phyloP scores from a whole-genome alignment of 2,329 filamentous ascomycete species.

The Paecilomyces formosus region DNA sequence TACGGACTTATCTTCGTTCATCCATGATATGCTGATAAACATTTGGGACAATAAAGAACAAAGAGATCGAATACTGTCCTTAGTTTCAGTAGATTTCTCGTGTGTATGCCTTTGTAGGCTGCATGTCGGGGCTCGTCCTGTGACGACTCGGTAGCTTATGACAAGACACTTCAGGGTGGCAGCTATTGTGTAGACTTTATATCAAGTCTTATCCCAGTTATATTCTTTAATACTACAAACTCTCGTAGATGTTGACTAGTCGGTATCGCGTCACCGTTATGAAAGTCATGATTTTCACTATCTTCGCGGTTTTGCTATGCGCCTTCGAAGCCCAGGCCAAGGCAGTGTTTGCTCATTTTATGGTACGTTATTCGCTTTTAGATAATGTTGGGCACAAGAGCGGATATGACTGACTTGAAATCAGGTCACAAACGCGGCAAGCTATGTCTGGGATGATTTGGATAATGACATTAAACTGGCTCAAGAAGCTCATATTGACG shows the following conservation, averaged over 20 bases:
- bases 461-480: conserved; percentile 26
- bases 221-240: too few species aligned
- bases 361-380: conserved; percentile 11
- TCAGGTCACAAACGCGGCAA: background rate
- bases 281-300: background rate
- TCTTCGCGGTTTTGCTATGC: background rate
- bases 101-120: background rate
- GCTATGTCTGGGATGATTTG: background rate
- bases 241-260: too few species aligned
- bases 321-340: conserved; percentile 11
- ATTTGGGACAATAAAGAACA: background rate
- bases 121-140: background rate
- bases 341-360: conserved; percentile 27
- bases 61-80: background rate
- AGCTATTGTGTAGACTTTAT: too few species aligned
- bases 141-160: background rate
- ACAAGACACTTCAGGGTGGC: too few species aligned
- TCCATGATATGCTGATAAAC: background rate
- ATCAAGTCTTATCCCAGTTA: too few species aligned
- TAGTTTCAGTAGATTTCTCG: background rate
- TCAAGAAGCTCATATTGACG: conserved; percentile 31
- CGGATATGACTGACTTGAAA: background rate
- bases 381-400: too few species aligned
- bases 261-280: background rate
- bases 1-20: background rate